Conservation (phyloP, 352 stramenopile species). For the Phytophthora pistaciae region DNA sequence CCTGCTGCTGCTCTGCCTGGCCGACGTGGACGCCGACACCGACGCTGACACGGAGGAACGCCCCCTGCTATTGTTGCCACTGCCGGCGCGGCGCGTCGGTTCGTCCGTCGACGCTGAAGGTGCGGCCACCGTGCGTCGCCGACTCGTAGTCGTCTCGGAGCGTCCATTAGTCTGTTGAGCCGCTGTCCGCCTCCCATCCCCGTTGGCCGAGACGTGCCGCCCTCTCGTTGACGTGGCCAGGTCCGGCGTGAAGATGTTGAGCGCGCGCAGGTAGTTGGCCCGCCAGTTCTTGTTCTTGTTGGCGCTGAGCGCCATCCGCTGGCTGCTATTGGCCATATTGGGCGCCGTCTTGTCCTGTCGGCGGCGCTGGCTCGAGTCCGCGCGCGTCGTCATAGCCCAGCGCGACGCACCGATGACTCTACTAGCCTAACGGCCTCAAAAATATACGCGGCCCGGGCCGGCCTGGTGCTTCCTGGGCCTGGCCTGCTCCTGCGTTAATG, state of each 20-base stretch:
- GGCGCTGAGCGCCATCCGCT: conserved; percentile 30
- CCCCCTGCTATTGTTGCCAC: conserved; percentile 27
- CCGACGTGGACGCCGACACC: conserved; percentile 13
- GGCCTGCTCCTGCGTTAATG: neutral
- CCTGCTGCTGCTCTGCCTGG: conserved; percentile 25
- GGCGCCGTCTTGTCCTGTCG: conserved; percentile 14
- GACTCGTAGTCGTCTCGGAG: conserved; percentile 9
- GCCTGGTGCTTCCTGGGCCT: neutral
- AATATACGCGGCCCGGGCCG: conserved; percentile 9
- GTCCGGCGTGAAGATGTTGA: conserved; percentile 78
- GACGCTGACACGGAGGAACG: conserved; percentile 6
- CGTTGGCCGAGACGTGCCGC: conserved; percentile 1
- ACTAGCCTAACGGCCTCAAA: conserved; percentile 1
- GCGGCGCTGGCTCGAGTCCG: conserved; percentile 1
- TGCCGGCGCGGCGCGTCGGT: conserved; percentile 3
- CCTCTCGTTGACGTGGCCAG: conserved; percentile 30
- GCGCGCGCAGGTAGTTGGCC: conserved; percentile 78
- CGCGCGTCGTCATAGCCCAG: conserved; percentile 19
- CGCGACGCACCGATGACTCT: neutral
- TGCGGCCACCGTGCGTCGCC: neutral
- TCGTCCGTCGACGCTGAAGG: conserved; percentile 11
- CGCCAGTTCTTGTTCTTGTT: conserved; percentile 74
- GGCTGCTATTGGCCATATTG: conserved; percentile 28
- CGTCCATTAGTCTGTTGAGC: conserved; percentile 3
- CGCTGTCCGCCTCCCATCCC: neutral